A percentile compares a stretch with the other conserved stretches of the same genome.
These are phyloP conservation scores for Diaporthe australafricana DNA, from an alignment of 2,329 filamentous ascomycete genomes.

Conservation along the genomic window DNA sequence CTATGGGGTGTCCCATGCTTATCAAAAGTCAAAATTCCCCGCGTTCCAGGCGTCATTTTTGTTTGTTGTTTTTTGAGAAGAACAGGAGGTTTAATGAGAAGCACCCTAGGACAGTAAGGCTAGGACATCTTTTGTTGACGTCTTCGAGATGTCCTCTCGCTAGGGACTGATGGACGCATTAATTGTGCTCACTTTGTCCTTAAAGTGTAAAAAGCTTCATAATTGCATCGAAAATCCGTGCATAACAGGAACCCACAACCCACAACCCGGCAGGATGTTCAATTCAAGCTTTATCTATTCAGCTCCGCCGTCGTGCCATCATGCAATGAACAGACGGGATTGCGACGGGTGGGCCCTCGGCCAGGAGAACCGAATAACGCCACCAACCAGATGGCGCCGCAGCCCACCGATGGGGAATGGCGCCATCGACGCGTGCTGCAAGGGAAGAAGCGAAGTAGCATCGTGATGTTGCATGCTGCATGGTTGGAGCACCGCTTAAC, in stretches of 20 bases:
- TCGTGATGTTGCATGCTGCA: neutral
- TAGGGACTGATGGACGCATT: no score
- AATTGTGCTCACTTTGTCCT: no score
- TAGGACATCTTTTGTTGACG: no score
- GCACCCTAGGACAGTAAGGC: no score
- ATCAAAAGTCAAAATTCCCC: no score
- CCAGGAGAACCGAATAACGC: neutral
- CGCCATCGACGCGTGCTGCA: constrained; percentile 25
- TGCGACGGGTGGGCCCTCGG: constrained; percentile 25
- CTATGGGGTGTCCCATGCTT: no score
- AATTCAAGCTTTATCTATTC: constrained; percentile 21
- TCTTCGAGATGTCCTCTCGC: no score
- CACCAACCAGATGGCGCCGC: constrained; percentile 2
- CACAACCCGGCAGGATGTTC: neutral
- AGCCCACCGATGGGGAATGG: constrained; percentile 21
- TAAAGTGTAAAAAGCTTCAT: no score
- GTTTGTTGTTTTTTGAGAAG: no score
- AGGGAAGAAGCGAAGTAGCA: constrained; percentile 11
- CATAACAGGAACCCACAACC: neutral
- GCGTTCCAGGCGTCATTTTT: no score
- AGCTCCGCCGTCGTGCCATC: neutral
- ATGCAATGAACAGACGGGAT: constrained; percentile 14
- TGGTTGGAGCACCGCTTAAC: neutral
- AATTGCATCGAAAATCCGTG: neutral
- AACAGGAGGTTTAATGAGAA: no score